Base-by-base conservation (phyloP, 179 eudicot genomes). In the Beta corolliflora region DNA sequence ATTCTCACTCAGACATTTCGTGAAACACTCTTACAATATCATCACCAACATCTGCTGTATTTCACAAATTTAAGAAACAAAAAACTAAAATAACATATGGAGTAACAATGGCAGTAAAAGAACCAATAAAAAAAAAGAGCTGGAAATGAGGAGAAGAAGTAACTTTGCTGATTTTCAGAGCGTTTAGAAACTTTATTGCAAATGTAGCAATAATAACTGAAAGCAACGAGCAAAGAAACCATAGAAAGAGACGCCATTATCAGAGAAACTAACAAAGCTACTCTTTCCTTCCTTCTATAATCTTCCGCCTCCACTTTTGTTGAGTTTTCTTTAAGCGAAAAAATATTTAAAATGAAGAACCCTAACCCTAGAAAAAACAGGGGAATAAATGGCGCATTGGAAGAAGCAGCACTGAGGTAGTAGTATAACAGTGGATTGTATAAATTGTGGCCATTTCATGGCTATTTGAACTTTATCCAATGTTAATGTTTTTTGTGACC, bases 201-300 rank as follows among this genome's bases (percentile, higher is more conserved):
- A 76, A 95, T 85, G 86, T 95, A 93, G 88, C 98, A 95, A 74
- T 91, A 95, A 83, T 93, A 95, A 74, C 85, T 81, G 72, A 91
- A 90, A 54, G 97, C 90, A 29, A 93, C 86, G 13, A 93, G 86
- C 81, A 93, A 80, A 2, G 94, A 85, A 81, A 91, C 88, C 31
- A 95, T 64, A 13, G 97, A 88, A 12, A 95, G 70, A 6, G 92
- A 85, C 9, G 97, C 97, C 79, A 89, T 79, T n/a, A 86, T 88
- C 52, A 92, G 19, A 56, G 93, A 87, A 9, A 86, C 81, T 1
- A 92, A 86, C 84, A 93, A 83, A 23, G 83, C 91, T 36, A 82
- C 55, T 44, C 90, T 83, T 80, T 91, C 94, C 68, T 82, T 89
- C 46, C 81, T 88, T 84, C 85, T 90, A 88, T 84, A 85, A 2